Conservation (phyloP, 192 early-diverging fungal species). For the Coemansia sp. region DNA sequence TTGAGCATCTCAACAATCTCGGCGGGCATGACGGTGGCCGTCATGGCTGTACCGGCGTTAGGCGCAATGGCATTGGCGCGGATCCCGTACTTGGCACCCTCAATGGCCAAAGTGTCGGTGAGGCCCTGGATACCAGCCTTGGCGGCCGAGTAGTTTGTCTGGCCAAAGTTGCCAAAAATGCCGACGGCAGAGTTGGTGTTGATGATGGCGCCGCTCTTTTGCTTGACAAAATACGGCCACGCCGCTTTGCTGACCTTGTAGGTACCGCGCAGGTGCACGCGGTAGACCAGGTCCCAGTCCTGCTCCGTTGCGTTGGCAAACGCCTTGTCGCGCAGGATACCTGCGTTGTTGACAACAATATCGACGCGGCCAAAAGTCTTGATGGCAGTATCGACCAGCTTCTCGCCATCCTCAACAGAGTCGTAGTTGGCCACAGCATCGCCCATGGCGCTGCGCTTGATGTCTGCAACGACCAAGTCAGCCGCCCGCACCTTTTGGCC, state of each 20-base stretch:
- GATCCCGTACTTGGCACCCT: slow-evolving; percentile 90
- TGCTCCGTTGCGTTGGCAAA: slow-evolving; percentile 85
- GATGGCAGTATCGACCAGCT: slow-evolving; percentile 87
- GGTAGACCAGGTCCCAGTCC: slow-evolving; percentile 94
- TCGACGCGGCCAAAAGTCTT: slow-evolving; percentile 76
- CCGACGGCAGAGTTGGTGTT: slow-evolving; percentile 94
- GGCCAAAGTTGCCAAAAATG: slow-evolving; percentile 91
- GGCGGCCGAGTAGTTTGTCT: slow-evolving; percentile 93
- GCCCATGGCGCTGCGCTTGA: slow-evolving; percentile 68
- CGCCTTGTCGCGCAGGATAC: slow-evolving; percentile 94
- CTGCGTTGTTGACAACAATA: slow-evolving; percentile 95
- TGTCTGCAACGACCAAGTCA: slow-evolving; percentile 82
- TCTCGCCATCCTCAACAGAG: slow-evolving; percentile 97
- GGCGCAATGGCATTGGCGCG: slow-evolving; percentile 93
- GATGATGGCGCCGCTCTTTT: slow-evolving; percentile 93
- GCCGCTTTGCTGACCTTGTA: slow-evolving; percentile 96
- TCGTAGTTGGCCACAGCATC: slow-evolving; percentile 89
- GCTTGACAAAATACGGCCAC: slow-evolving; percentile 91
- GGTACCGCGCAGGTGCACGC: slow-evolving; percentile 86
- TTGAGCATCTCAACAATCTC: slow-evolving; percentile 95
- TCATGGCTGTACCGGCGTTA: slow-evolving; percentile 96
- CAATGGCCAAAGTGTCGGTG: slow-evolving; percentile 86
- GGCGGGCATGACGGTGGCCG: slow-evolving; percentile 92
- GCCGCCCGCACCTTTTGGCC: slow-evolving; percentile 50
- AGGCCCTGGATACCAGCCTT: slow-evolving; percentile 91